These are phyloP conservation scores for Pichia sp. DNA, from an alignment of 1,139 yeast species.

Conservation along the genomic window DNA sequence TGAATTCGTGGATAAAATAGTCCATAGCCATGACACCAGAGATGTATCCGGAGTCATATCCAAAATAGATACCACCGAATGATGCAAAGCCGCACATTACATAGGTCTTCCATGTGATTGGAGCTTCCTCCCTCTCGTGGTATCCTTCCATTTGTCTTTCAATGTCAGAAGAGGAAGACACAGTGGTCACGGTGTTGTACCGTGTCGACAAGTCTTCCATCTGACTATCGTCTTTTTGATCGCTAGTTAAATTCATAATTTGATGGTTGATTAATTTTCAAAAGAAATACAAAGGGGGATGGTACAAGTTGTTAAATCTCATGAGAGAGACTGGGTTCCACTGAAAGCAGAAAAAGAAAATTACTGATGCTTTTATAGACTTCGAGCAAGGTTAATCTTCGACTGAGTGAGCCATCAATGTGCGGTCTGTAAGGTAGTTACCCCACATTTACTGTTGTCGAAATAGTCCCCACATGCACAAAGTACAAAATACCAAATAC, in stretches of 20 bases:
- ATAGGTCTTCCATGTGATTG: conserved; percentile 33
- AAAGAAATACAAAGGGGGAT: no score
- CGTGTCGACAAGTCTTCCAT: not conserved
- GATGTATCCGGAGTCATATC: conserved; percentile 60
- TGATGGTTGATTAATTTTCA: no score
- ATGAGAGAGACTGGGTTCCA: not conserved
- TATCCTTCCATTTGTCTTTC: conserved; percentile 23
- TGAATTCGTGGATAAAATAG: conserved; percentile 41
- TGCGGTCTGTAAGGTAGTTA: no score
- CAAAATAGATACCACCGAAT: conserved; percentile 55
- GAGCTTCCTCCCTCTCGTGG: conserved; percentile 32
- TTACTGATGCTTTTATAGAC: not conserved
- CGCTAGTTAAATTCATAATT: not conserved
- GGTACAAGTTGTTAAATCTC: no score
- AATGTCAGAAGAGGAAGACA: conserved; percentile 37
- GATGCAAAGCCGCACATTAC: conserved; percentile 41
- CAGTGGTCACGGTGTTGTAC: not conserved
- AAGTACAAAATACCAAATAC: not conserved
- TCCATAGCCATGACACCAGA: conserved; percentile 56
- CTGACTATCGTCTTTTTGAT: not conserved
- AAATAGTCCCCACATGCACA: no score
- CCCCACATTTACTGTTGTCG: no score
- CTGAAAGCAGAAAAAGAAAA: not conserved
- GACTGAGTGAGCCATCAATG: not conserved
- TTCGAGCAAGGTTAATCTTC: not conserved